Percentiles rank a stretch among this genome's conserved stretches.
These are phyloP conservation scores for Fusarium drepaniforme DNA, from an alignment of 2,329 filamentous ascomycete genomes.

Conservation along the genomic window DNA sequence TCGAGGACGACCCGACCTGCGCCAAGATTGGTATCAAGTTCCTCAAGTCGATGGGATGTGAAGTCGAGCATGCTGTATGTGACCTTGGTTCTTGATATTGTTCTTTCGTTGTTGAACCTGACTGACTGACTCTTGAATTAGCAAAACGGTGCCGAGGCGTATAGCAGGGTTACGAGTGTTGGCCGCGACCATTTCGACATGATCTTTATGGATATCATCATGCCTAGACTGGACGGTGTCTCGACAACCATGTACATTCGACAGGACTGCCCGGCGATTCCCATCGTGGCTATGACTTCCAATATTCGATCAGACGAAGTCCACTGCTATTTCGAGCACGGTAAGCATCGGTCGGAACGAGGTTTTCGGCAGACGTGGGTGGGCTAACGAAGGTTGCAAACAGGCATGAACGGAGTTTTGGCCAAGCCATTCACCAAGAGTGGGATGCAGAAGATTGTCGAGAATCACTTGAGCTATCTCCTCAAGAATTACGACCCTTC, in stretches of 20 bases:
- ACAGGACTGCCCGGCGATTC: constrained; percentile 83
- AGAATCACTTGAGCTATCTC: constrained; percentile 88
- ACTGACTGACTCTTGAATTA: constrained; percentile 38
- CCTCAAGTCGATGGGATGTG: constrained; percentile 73
- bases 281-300: constrained; percentile 98
- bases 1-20: constrained; percentile 83
- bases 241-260: constrained; percentile 94
- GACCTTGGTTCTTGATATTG: not conserved
- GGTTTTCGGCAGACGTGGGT: constrained; percentile 7
- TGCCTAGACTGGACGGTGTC: constrained; percentile 95
- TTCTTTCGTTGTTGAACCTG: not conserved
- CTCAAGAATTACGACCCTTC: constrained; percentile 72
- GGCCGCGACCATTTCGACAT: constrained; percentile 68
- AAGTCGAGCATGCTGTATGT: constrained; percentile 76
- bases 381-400: constrained; percentile 21
- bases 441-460: constrained; percentile 85
- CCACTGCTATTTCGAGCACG: constrained; percentile 96
- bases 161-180: constrained; percentile 78
- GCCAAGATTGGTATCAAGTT: constrained; percentile 77
- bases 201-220: constrained; percentile 95
- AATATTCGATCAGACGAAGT: constrained; percentile 98
- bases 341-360: constrained; percentile 63
- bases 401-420: constrained; percentile 97
- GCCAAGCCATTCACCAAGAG: constrained; percentile 97
- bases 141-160: constrained; percentile 88